Evolutionary conservation across 768 basidiomycete species (phyloP).

Genomic region (Tephrocybe sp.): DNA sequence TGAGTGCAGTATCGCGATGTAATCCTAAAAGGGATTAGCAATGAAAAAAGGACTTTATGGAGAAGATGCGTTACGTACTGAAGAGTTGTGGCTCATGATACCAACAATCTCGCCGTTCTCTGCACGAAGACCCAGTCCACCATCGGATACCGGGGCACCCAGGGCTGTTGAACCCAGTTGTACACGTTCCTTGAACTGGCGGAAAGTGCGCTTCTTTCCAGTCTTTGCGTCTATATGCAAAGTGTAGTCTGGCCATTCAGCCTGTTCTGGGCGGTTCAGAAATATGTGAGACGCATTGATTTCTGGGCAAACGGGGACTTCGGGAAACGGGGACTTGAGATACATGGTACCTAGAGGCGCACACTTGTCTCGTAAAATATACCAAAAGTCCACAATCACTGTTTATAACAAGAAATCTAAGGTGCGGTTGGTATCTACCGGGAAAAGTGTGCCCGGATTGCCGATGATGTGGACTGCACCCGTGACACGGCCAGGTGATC

Average conservation of each 20-base stretch:
- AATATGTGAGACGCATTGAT: conserved; percentile 54
- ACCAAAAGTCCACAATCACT: neutral
- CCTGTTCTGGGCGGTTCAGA: conserved; percentile 53
- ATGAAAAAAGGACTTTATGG: neutral
- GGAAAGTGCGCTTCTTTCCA: conserved; percentile 41
- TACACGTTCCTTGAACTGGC: conserved; percentile 49
- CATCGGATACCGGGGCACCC: conserved; percentile 38
- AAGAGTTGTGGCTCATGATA: conserved; percentile 65
- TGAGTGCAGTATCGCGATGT: conserved; percentile 45
- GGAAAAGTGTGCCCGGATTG: conserved; percentile 2
- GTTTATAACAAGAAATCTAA: conserved; percentile 5
- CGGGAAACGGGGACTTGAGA: conserved; percentile 55
- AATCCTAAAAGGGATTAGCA: conserved; percentile 41
- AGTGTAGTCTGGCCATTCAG: conserved; percentile 52
- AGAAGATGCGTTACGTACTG: conserved; percentile 38
- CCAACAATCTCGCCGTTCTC: conserved; percentile 59
- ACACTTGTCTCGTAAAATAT: neutral
- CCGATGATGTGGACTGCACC: conserved; percentile 1
- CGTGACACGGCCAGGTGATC: neutral
- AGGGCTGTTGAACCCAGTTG: conserved; percentile 57
- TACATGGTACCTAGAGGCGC: conserved; percentile 35
- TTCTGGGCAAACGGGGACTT: conserved; percentile 45
- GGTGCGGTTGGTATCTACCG: neutral
- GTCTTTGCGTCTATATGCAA: conserved; percentile 55
- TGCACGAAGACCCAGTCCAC: conserved; percentile 52